Base-by-base conservation (phyloP, 306 rosid genomes). In the Ormosia semicastrata region DNA sequence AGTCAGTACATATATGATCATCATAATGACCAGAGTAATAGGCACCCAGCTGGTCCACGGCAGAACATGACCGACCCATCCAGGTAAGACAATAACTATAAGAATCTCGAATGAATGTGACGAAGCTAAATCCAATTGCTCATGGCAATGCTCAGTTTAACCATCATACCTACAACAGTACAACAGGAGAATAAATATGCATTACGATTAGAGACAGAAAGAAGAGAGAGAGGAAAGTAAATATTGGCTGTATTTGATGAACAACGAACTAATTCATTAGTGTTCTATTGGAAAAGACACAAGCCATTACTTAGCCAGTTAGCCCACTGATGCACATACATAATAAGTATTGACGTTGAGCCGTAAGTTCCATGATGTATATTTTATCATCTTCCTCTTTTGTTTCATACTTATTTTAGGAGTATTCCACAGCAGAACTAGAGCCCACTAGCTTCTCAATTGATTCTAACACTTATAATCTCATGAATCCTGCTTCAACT, bases 141-240 rank as follows among this genome's bases (percentile, higher is more conserved):
- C 69, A 67, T 13, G 15, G 72, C 64, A 73, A 71, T 71, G 60
- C 81, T 40, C 24, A 33, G 46, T 57, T 80, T 40, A 60, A 71
- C 50, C 78, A 66, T 83, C 85, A 86, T 39, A 65, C 83, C 89
- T 86, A 75, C 81, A 81, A 8, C 41, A 32, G 69, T 86, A 75
- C 81, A 81, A 8, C 41, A 32, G 69, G 32, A 72, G 73, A 71
- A 71, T 32, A 76, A 50, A 71, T 40, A 43, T 15, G 24, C 2
- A 36, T 56, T 64, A 41, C 39, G 41, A 72, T 73, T 50, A 73
- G 79, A 53, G 14, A 46, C 18, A 36, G 1, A 18, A 41, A 56
- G 30, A 52, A 24, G 13, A 46, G 24, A 24, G 14, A 52, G 36
- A 44, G 40, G 5, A 52, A 10, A 71, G 65, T 43, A 80, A 49